These are phyloP conservation scores for Metschnikowia rubicola DNA, from an alignment of 805 yeast genomes.

Conservation along the genomic window DNA sequence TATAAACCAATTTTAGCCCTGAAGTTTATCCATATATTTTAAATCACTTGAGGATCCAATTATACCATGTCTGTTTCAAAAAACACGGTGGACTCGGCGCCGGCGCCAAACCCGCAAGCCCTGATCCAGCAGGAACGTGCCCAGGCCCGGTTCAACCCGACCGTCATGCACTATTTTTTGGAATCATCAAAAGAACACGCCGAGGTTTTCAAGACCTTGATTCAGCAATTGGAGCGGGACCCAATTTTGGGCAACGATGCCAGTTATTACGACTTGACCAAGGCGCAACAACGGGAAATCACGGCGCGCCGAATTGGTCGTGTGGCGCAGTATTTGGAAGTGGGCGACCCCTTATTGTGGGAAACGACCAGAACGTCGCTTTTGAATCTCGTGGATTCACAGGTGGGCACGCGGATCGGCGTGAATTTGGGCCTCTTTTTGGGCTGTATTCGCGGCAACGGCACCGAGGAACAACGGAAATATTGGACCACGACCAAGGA, in stretches of 20 bases:
- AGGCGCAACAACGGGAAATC: constrained; percentile 18
- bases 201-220: constrained; percentile 11
- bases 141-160: constrained; percentile 18
- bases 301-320: constrained; percentile 19
- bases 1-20: no score
- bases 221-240: constrained; percentile 19
- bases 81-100: constrained; percentile 18
- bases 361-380: constrained; percentile 11
- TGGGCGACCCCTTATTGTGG: constrained; percentile 7
- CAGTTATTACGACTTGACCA: constrained; percentile 17
- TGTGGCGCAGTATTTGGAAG: constrained; percentile 18
- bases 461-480: constrained; percentile 17
- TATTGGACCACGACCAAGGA: constrained; percentile 19
- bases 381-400: constrained; percentile 17
- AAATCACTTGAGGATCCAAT: no score
- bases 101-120: constrained; percentile 23
- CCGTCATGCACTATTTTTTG: constrained; percentile 24
- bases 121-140: constrained; percentile 21
- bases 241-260: constrained; percentile 17
- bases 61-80: constrained; percentile 9
- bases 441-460: constrained; percentile 21
- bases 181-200: constrained; percentile 23
- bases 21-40: no score
- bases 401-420: constrained; percentile 19
- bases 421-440: constrained; percentile 21